Percentiles rank a stretch among this genome's conserved stretches.
Conservation (phyloP, 495 filamentous ascomycete genomes). For the Aspergillus funiculosus region DNA sequence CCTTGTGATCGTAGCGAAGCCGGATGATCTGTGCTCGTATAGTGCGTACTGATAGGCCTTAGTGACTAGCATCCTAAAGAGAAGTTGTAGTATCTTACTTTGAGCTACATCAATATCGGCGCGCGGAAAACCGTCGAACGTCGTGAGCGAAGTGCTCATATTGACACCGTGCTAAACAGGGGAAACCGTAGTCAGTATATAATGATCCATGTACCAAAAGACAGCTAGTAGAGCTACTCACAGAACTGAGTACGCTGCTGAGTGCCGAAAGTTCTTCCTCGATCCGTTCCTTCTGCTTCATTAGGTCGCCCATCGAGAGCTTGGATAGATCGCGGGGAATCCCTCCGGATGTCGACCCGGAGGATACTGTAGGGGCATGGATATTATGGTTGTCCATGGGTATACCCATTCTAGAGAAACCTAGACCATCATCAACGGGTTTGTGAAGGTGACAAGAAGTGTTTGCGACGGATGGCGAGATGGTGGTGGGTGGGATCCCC, state of each 20-base stretch:
- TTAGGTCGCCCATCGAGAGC: constrained; percentile 57
- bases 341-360: constrained; percentile 58
- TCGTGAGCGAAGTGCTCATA: constrained; percentile 86
- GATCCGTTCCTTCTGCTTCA: constrained; percentile 68
- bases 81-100: constrained; percentile 49
- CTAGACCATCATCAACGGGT: constrained; percentile 11
- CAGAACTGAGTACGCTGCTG: constrained; percentile 79
- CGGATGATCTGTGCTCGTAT: constrained; percentile 84
- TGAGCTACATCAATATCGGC: constrained; percentile 93
- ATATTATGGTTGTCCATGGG: constrained; percentile 63
- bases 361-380: constrained; percentile 68
- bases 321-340: constrained; percentile 52
- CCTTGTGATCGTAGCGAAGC: constrained; percentile 89
- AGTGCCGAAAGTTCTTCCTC: constrained; percentile 83
- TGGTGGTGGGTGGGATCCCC: constrained; percentile 13
- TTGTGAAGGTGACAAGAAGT: background rate
- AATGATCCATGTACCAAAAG: background rate
- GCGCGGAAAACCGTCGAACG: constrained; percentile 88
- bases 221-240: constrained; percentile 37
- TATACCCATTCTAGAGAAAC: constrained; percentile 34
- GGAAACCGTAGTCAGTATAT: constrained; percentile 15
- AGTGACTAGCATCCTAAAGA: constrained; percentile 4
- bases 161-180: constrained; percentile 74
- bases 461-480: background rate
- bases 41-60: constrained; percentile 62